Percentiles rank a stretch among this genome's conserved stretches.
Conservation (phyloP, 2,329 filamentous ascomycete genomes). For the Fusarium sublunatum region DNA sequence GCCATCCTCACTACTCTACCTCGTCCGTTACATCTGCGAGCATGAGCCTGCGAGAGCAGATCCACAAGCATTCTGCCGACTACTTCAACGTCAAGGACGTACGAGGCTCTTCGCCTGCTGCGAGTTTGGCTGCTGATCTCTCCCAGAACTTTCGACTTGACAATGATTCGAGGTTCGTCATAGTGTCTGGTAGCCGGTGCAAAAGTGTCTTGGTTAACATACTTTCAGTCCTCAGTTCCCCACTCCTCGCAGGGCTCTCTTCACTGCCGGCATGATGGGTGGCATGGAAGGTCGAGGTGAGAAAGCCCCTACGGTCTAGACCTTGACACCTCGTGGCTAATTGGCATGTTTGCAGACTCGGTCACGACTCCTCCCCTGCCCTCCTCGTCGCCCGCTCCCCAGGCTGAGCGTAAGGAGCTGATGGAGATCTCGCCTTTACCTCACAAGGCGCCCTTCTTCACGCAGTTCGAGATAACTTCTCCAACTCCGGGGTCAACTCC, state of each 20-base stretch:
- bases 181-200: slow-evolving; percentile 10
- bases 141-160: slow-evolving; percentile 98
- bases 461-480: slow-evolving; percentile 75
- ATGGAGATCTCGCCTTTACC: slow-evolving; percentile 97
- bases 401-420: slow-evolving; percentile 84
- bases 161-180: slow-evolving; percentile 78
- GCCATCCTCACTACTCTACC: slow-evolving; percentile 62
- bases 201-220: slow-evolving; percentile 36
- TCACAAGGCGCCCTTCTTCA: slow-evolving; percentile 79
- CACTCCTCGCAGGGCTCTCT: slow-evolving; percentile 56
- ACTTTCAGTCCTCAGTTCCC: slow-evolving; percentile 54
- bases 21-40: slow-evolving; percentile 69
- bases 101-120: slow-evolving; percentile 88
- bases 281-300: slow-evolving; percentile 53
- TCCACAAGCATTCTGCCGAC: slow-evolving; percentile 67
- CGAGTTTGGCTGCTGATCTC: slow-evolving; percentile 90
- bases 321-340: slow-evolving; percentile 35
- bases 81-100: slow-evolving; percentile 85
- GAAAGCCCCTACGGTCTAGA: slow-evolving; percentile 20
- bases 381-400: slow-evolving; percentile 81
- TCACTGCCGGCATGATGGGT: slow-evolving; percentile 54
- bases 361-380: slow-evolving; percentile 85
- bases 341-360: slow-evolving; percentile 64
- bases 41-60: slow-evolving; percentile 84
- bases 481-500: slow-evolving; percentile 72